These are phyloP conservation scores for Torulaspora quercuum DNA, from an alignment of 805 yeast species.

Conservation along the genomic window DNA sequence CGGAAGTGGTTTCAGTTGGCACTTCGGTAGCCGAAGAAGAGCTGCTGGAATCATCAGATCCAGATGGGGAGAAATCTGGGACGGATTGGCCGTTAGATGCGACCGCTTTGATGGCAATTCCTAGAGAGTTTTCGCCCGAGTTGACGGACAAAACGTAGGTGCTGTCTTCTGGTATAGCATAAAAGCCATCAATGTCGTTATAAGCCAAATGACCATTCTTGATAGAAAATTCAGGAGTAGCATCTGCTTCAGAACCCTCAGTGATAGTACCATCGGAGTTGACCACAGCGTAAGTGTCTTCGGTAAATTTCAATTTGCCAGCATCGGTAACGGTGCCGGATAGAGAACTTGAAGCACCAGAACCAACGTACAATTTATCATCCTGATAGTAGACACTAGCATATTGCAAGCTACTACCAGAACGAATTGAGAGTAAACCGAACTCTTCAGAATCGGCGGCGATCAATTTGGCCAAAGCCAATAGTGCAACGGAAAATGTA, in stretches of 20 bases:
- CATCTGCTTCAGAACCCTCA: slow-evolving; percentile 27
- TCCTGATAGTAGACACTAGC: slow-evolving; percentile 24
- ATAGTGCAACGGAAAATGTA: slow-evolving; percentile 25
- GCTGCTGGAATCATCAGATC: slow-evolving; percentile 1
- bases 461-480: slow-evolving; percentile 27
- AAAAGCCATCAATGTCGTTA: slow-evolving; percentile 37
- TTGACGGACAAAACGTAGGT: slow-evolving; percentile 28
- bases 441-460: slow-evolving; percentile 40
- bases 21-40: slow-evolving; percentile 1
- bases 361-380: slow-evolving; percentile 22
- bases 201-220: slow-evolving; percentile 38
- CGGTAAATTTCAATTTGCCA: slow-evolving; percentile 33
- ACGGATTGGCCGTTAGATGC: slow-evolving; percentile 17
- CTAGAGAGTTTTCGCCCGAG: slow-evolving; percentile 24
- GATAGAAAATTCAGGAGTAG: slow-evolving; percentile 40
- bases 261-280: slow-evolving; percentile 24
- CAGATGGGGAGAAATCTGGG: slow-evolving; percentile 20
- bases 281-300: slow-evolving; percentile 34
- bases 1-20: slow-evolving; percentile 3
- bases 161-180: slow-evolving; percentile 38
- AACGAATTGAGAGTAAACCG: slow-evolving; percentile 37
- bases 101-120: slow-evolving; percentile 22
- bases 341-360: slow-evolving; percentile 16
- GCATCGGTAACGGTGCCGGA: slow-evolving; percentile 33
- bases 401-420: slow-evolving; percentile 39